Evolutionary conservation across 495 filamentous ascomycete species (phyloP), one percentile per base, ranked within the genome.

Genomic region (Hypomontagnella monticulosa): DNA sequence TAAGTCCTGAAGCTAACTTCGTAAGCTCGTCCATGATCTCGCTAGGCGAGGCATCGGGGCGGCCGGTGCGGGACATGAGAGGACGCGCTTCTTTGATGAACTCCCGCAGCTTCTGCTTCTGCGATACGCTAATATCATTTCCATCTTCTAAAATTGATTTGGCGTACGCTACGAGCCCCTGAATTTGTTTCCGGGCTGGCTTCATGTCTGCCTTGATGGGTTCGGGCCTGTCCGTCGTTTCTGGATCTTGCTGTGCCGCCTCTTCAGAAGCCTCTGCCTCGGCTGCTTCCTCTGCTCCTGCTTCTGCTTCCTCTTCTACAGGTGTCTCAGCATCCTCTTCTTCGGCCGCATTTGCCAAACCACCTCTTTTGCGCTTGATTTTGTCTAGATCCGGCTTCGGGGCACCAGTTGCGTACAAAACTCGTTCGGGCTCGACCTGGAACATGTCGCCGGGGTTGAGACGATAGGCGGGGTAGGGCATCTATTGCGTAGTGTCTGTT

Each of bases 401-500:
- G 1, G 83, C 84, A 32, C 95, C 95, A 8, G 93, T 97, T 18
- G 92, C 95, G 66, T 79, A 91, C 77, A 99, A 83, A 30, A 98
- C 96, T 58, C 87, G 86, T 4, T 95, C 92, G 40, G 89, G 84
- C 6, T 97, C 90, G 71, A 99, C 96, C 71, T 94, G 91, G 84
- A 98, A 99, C 83, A 99, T 90, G 73, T 99, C 95, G 47, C 95
- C 95, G 8, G 95, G 95, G 77, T 99, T 99, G 23, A 99, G 88
- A 71, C 93, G 90, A 78, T 98, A 99, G 62, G 92, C 89, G 0
- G 95, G 93, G 73, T 97, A 88, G 44, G 81, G 84, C 91, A 98
- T 96, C 95, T 97, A 69, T 23, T 32, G 3, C 20, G 44, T 15
- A 52, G 43, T 7, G 10, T 5, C 55, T 19, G 37, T 68, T 38